A percentile compares a stretch with the other conserved stretches of the same genome.
Evolutionary conservation across 352 stramenopile species (phyloP).

Genomic region (Pythium aristosporum): DNA sequence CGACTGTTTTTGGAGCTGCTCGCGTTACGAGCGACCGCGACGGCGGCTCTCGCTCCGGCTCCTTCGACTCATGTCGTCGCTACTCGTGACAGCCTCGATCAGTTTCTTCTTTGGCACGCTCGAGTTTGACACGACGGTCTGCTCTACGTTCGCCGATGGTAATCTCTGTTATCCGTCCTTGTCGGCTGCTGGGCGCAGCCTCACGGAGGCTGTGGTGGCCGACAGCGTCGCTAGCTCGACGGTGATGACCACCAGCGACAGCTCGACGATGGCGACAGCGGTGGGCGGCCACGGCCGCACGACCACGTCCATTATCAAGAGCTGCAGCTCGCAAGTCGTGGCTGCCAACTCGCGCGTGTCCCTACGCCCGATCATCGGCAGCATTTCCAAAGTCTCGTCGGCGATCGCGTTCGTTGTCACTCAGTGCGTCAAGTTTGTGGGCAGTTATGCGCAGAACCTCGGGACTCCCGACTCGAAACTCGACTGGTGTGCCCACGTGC

Average conservation of each 20-base stretch:
- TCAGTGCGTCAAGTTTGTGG: background rate
- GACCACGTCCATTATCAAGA: background rate
- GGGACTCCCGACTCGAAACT: background rate
- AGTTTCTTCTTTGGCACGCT: slow-evolving; percentile 5
- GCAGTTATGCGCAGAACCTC: slow-evolving; percentile 4
- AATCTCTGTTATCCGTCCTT: background rate
- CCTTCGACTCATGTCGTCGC: background rate
- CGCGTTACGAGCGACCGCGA: background rate
- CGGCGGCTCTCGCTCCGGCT: background rate
- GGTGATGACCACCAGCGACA: background rate
- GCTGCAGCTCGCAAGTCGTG: background rate
- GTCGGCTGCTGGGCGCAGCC: too few species aligned
- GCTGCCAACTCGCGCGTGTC: background rate
- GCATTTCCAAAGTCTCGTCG: background rate
- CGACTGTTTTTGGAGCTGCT: slow-evolving; percentile 1
- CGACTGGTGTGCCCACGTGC: background rate
- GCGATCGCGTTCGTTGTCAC: background rate
- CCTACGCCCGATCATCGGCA: background rate
- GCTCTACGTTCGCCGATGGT: background rate
- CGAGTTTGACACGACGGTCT: background rate
- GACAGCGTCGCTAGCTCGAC: too few species aligned
- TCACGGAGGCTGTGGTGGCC: too few species aligned
- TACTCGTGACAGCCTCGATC: slow-evolving; percentile 1
- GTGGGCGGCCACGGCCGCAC: background rate
- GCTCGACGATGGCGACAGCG: background rate